Evolutionary conservation across 2,329 filamentous ascomycete species (phyloP), one percentile per base, ranked within the genome.

Genomic region (Pseudogymnoascus sp.): DNA sequence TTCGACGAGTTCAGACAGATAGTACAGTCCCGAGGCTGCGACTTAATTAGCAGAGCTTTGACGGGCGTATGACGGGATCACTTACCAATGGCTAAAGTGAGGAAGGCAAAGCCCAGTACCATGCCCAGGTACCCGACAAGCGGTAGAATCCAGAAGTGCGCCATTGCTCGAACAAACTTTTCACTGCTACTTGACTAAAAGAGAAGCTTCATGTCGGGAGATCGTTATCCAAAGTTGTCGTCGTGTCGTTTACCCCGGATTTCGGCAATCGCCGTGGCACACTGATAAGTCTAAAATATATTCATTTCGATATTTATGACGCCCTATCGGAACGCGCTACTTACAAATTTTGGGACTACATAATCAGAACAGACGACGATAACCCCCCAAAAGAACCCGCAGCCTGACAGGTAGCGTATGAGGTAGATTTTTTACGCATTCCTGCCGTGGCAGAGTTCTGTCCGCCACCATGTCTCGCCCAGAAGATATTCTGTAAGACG

Each of bases 1-100:
- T 75, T 99, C 94, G 63, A 99, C 94, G 12, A 97, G 85, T 74
- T 99, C 94, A 21, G 92, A 96, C 59, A 99, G 86, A 73, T 99
- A 99, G 77, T 99, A 99, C 23, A 99, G 84, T 35, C 94, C 94
- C n/a, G 91, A 96, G 37, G 94, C 94, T 90, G 69, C 55, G 62
- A 7, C 5, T 57, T 15, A 41, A 35, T 57, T 28, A 61, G 26
- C 55, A 41, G 59, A 61, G 13, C 15, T 35, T 45, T 28, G 39
- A 38, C 23, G 23, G 37, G 33, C 33, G 2, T 21, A 52, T 35
- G 33, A 39, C 33, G 55, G 30, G 15, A 15, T 45, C 59, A 70
- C 74, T 52, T 80, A 90, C 88, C 89, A 71, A 99, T 97, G 60
- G 92, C 91, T 63, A 99, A 80, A 18, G 94, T 97, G 66, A 99